Evolutionary conservation across 2,329 filamentous ascomycete genomes (phyloP).

Genomic region (Scedosporium boydii): DNA sequence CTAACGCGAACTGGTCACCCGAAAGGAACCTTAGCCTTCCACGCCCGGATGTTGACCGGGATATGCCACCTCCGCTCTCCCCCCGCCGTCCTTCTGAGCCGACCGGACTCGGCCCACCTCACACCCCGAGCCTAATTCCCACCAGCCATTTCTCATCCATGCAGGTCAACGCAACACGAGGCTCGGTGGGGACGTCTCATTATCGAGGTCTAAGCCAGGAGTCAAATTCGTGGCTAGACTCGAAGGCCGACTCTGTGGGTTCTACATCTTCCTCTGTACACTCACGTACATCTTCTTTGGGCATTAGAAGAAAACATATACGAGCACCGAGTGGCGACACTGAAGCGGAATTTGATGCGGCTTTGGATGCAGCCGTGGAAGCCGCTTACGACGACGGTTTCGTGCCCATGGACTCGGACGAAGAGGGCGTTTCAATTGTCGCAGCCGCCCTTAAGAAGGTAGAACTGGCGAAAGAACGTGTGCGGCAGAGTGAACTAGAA

Average conservation of each 20-base stretch:
- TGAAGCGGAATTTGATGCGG: slow-evolving; percentile 87
- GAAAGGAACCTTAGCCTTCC: slow-evolving; percentile 27
- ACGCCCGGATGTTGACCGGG: slow-evolving; percentile 43
- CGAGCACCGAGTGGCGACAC: slow-evolving; percentile 61
- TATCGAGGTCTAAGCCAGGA: slow-evolving; percentile 60
- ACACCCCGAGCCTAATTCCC: slow-evolving; percentile 23
- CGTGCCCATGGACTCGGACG: slow-evolving; percentile 55
- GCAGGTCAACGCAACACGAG: slow-evolving; percentile 13
- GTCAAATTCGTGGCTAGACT: slow-evolving; percentile 88
- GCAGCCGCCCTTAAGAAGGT: slow-evolving; percentile 49
- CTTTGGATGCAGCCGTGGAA: slow-evolving; percentile 89
- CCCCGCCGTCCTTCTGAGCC: slow-evolving; percentile 40
- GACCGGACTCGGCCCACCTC: slow-evolving; percentile 23
- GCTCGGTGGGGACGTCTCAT: slow-evolving; percentile 25
- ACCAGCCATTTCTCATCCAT: slow-evolving; percentile 18
- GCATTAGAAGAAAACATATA: slow-evolving; percentile 59
- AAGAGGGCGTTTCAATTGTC: slow-evolving; percentile 37
- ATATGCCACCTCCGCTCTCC: slow-evolving; percentile 64
- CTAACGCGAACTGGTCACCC: slow-evolving; percentile 16
- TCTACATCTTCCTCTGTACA: slow-evolving; percentile 73
- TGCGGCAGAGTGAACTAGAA: slow-evolving; percentile 65
- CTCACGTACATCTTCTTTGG: slow-evolving; percentile 65
- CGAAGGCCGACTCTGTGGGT: slow-evolving; percentile 79
- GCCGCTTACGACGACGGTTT: slow-evolving; percentile 90
- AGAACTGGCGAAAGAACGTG: slow-evolving; percentile 66